These are phyloP conservation scores for Exophiala phaeomuriformis DNA, from an alignment of 2,329 filamentous ascomycete genomes.

Conservation along the genomic window DNA sequence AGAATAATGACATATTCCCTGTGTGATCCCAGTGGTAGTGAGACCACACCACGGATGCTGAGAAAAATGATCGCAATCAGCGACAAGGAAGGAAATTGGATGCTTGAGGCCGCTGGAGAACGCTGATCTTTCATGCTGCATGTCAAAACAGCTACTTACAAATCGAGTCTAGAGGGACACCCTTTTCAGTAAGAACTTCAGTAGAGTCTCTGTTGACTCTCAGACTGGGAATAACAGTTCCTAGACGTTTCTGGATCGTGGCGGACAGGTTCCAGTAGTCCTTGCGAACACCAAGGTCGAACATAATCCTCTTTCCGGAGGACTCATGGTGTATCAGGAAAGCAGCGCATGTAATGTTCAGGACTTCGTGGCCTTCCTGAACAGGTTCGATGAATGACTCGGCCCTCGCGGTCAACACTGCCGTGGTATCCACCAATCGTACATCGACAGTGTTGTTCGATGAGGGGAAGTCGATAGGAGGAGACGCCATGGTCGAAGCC, in stretches of 20 bases:
- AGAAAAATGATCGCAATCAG: conserved; percentile 4
- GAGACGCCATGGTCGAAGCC: neutral
- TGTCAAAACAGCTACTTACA: conserved; percentile 8
- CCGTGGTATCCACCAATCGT: conserved; percentile 12
- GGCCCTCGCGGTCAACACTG: conserved; percentile 14
- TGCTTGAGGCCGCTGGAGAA: too few relatives aligned
- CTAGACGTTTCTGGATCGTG: conserved; percentile 9
- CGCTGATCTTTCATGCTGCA: neutral
- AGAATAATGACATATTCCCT: conserved; percentile 46
- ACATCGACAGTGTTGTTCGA: conserved; percentile 8
- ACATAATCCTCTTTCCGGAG: conserved; percentile 22
- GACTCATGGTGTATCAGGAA: conserved; percentile 18
- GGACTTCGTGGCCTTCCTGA: conserved; percentile 11
- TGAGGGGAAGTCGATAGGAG: neutral
- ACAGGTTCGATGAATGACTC: conserved; percentile 16
- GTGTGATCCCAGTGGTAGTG: conserved; percentile 40
- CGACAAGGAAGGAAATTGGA: too few relatives aligned
- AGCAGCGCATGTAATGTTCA: conserved; percentile 13
- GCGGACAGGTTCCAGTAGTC: conserved; percentile 27
- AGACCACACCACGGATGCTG: conserved; percentile 29
- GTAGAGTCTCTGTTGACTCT: conserved; percentile 20
- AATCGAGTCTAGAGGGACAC: conserved; percentile 11
- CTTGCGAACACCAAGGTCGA: conserved; percentile 32
- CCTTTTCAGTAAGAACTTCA: conserved; percentile 20
- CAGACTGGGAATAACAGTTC: conserved; percentile 17